Evolutionary conservation across 1,139 yeast species (phyloP), one percentile per base, ranked within the genome.

Genomic region (Yamadazyma diospyri): DNA sequence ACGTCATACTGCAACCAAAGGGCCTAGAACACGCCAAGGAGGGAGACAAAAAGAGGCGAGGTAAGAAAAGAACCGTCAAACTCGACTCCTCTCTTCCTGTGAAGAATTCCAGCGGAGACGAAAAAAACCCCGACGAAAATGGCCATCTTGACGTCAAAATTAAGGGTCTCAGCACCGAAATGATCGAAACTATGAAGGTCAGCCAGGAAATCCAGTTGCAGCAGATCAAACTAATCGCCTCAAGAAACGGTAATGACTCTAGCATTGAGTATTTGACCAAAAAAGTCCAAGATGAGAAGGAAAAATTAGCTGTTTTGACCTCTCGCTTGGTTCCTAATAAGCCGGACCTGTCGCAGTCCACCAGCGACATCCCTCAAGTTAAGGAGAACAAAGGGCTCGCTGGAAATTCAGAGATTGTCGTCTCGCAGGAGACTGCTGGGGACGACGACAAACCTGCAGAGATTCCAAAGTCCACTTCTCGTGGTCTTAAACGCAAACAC

Each of bases 191-290:
- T 2, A 60, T 73, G 32, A 55, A 61, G 37, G 55, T 67, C 11
- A 68, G 76, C 27, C 69, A 67, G 42, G 49, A 59, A 30, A 73
- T 74, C 15, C 69, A 72, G 39, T 63, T 60, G 33, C 77, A 73
- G 41, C 79, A 74, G 45, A 60, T 64, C 26, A 55, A 57, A 29
- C 51, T 73, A 29, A 73, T 74, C 22, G 74, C 74, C 2, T 55
- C 69, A 5, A 56, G 73, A 38, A 55, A 50, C 15, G 33, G 33
- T 4, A 16, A 11, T 11, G 29, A 26, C n/a, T 8, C 29, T 6
- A 13, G 17, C 12, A 8, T 27, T 8, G 18, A 27, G 16, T 16
- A 18, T 21, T 21, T 27, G 20, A 19, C 24, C 16, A 15, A 16
- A n/a, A n/a, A 10, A 12, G 18, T 23, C 13, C 19, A 23, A 5